Evolutionary conservation across 2,329 filamentous ascomycete species (phyloP).

Genomic region (Polychaeton citri): DNA sequence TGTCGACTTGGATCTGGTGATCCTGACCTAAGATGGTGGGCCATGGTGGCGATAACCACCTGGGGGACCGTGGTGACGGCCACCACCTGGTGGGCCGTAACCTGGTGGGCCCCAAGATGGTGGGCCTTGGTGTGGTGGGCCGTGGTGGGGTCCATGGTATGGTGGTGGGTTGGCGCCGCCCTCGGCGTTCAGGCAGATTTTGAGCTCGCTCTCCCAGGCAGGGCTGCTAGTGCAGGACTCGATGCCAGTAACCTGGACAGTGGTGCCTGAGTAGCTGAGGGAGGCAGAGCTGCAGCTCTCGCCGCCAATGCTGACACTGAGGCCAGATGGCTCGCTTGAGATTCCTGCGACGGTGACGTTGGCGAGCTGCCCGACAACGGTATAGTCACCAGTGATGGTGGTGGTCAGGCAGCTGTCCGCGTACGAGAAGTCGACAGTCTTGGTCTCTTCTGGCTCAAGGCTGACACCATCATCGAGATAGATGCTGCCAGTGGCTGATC

Average conservation of each 20-base stretch:
- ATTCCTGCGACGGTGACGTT: constrained; percentile 17
- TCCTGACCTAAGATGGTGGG: background rate
- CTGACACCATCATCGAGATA: constrained; percentile 68
- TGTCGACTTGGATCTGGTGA: no score
- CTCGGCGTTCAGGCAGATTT: constrained; percentile 5
- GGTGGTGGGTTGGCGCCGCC: constrained; percentile 3
- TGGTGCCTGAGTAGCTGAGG: background rate
- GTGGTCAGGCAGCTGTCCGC: constrained; percentile 10
- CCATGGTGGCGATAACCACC: background rate
- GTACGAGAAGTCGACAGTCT: constrained; percentile 33
- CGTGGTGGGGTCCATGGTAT: background rate
- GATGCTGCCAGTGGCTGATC: constrained; percentile 44
- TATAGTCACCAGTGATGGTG: constrained; percentile 10
- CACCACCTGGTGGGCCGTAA: background rate
- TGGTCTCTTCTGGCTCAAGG: constrained; percentile 40
- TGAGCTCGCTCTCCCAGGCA: background rate
- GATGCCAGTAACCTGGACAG: constrained; percentile 2
- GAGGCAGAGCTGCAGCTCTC: constrained; percentile 1
- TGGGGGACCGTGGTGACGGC: background rate
- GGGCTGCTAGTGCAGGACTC: background rate
- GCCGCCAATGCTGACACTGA: constrained; percentile 6
- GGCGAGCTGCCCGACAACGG: constrained; percentile 11
- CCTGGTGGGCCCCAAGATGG: background rate
- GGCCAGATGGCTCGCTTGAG: constrained; percentile 3
- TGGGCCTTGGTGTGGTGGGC: background rate